Evolutionary conservation across 1,284 basidiomycete species (phyloP).

Genomic region (Naganishia albida): DNA sequence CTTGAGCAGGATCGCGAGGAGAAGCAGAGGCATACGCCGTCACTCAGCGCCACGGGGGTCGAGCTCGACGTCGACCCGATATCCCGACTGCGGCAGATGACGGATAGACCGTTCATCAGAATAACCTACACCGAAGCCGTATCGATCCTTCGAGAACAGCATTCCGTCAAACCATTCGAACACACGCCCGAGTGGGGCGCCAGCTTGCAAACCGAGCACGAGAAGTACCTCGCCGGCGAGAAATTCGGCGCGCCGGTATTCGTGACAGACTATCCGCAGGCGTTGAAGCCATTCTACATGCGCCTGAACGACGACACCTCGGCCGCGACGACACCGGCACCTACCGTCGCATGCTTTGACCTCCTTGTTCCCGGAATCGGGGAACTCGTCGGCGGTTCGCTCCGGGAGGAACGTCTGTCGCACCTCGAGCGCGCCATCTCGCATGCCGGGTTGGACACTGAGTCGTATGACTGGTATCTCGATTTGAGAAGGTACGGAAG

Average conservation of each 20-base stretch:
- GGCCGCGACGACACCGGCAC: constrained; percentile 52
- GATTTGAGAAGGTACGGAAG: constrained; percentile 75
- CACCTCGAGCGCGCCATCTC: constrained; percentile 62
- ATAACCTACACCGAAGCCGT: constrained; percentile 82
- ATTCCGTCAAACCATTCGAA: constrained; percentile 56
- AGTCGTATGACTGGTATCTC: constrained; percentile 78
- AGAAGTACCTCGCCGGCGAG: constrained; percentile 79
- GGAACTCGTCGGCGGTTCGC: constrained; percentile 87
- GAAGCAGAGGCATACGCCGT: background rate
- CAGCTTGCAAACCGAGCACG: constrained; percentile 82
- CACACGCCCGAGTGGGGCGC: constrained; percentile 70
- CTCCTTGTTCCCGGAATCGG: constrained; percentile 84
- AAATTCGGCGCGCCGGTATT: constrained; percentile 73
- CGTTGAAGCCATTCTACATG: constrained; percentile 97
- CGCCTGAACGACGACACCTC: constrained; percentile 49
- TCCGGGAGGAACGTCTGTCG: constrained; percentile 79
- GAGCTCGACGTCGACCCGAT: constrained; percentile 4
- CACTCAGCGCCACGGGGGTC: background rate
- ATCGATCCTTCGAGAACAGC: constrained; percentile 58
- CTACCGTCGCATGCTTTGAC: constrained; percentile 90
- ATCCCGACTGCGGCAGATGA: constrained; percentile 30
- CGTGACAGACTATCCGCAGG: constrained; percentile 82
- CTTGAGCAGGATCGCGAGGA: constrained; percentile 25
- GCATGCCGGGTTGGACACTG: constrained; percentile 58
- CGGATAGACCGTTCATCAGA: constrained; percentile 54